A percentile compares a stretch with the other conserved stretches of the same genome.
Conservation (phyloP, 176 grass and related monocot species). For the Tillandsia fasciculata region DNA sequence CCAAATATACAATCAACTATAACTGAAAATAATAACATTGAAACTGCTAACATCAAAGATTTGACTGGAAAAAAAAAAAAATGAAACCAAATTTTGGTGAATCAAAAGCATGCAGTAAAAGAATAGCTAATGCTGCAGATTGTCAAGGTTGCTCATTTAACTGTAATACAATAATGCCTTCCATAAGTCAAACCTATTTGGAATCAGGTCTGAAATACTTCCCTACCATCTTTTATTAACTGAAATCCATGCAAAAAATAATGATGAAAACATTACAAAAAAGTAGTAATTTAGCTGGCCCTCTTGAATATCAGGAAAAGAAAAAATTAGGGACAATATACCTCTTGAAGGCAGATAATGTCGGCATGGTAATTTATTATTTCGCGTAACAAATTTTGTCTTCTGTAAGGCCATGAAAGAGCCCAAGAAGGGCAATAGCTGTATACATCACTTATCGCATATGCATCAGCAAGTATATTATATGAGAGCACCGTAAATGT, state of each 20-base stretch:
- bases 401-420: conserved; percentile 90
- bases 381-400: conserved; percentile 94
- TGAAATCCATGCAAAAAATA: background rate
- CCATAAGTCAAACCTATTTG: background rate
- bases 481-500: conserved; percentile 94
- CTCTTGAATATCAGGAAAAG: conserved; percentile 10
- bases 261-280: background rate
- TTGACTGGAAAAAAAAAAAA: too few relatives aligned
- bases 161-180: background rate
- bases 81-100: background rate
- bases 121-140: background rate
- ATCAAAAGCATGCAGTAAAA: background rate
- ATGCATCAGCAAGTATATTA: conserved; percentile 96
- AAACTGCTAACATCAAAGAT: too few relatives aligned
- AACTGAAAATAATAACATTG: too few relatives aligned
- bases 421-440: conserved; percentile 98
- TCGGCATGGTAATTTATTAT: conserved; percentile 97
- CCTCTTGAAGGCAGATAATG: conserved; percentile 99
- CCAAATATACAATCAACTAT: too few relatives aligned
- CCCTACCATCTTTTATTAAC: background rate
- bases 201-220: background rate
- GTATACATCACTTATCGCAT: conserved; percentile 76
- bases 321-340: conserved; percentile 21
- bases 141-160: background rate
- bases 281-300: background rate